Evolutionary conservation across 2,329 filamentous ascomycete genomes (phyloP), one percentile per base, ranked within the genome.

Genomic region (Daldinia eschscholtzii): DNA sequence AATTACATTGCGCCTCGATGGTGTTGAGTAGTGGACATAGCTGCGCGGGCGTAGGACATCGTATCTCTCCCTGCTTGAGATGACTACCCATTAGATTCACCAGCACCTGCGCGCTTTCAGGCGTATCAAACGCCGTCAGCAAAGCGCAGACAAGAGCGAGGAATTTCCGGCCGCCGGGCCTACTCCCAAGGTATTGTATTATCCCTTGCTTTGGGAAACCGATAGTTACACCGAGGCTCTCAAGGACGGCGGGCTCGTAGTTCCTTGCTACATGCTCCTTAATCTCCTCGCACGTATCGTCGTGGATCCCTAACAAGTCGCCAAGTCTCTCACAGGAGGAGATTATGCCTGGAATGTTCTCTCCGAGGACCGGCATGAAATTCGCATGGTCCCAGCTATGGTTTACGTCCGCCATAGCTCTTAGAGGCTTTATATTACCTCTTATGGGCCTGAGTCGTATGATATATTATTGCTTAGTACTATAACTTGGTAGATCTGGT

Each of bases 101-200:
- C 18, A 67, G 18, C 20, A 67, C 48, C 12, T 60, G 30, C 10
- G 55, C 67, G 13, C 61, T 46, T 13, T 70, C 61, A 1, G 18
- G 3, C n/a, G 33, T 18, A 42, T 41, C 12, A n/a, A 70, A 70
- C 7, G 64, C 67, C 3, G 64, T 67, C 28, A 53, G 53, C 10
- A 70, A 42, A 10, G 64, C 30, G 18, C 61, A 64, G 41, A 53
- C 35, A 12, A 67, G 39, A 20, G 60, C 48, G 6, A 70, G 30
- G 41, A 67, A 65, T 26, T 57, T 64, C 2, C n/a, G 28, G 18
- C 67, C 67, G 9, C 55, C 60, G 26, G 33, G 46, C 6, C 9
- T 64, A 13, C 6, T 35, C 26, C 42, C 23, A 5, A 70, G 60
- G 20, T 41, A 52, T 6, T 18, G 37, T 1, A 41, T 30, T 15